Base-by-base conservation (phyloP, 306 rosid species). In the Trichosanthes truncata region DNA sequence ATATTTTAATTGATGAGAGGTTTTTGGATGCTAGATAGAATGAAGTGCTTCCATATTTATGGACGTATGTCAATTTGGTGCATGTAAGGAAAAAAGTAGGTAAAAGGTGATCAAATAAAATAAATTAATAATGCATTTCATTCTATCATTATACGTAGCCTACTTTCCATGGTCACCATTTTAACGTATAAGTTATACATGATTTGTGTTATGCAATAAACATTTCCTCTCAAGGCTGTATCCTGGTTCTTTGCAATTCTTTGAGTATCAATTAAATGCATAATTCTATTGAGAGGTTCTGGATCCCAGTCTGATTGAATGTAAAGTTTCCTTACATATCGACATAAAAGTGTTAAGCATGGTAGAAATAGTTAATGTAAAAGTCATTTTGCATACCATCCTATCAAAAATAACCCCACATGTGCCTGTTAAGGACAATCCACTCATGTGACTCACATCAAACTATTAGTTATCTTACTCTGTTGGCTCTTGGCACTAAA, bases 401-500 rank as follows among this genome's bases (percentile, higher is more conserved):
- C 11, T 69, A n/a, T 10, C 53, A 69, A 69, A 69, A 55, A 69
- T 68, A 68, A 68, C 6, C 48, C 11, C 68, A 35, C 45, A 15
- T n/a, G 29, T 40, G 18, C 17, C 43, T 10, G 2, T 73, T 73
- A 26, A 74, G 36, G 43, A 49, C 26, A 29, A 74, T 49, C 45
- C 59, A 48, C 78, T 29, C 41, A 7, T 73, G 59, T 48, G 78
- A 48, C 59, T 26, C 60, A 13, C 18, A 49, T 49, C 61, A 74
- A 74, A 49, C 61, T 18, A 26, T 29, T 15, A 49, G 41, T 48
- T 41, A 48, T 78, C 48, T 41, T 56, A 11, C 38, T 40, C 63
- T 21, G 63, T 78, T 78, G 61, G 35, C 26, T 40, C 11, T 78
- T 38, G 68, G 56, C 38, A 63, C 56, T 78, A 65, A 78, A 31